These are phyloP conservation scores for Populus alba DNA, from an alignment of 345 rosid genomes.

Conservation along the genomic window DNA sequence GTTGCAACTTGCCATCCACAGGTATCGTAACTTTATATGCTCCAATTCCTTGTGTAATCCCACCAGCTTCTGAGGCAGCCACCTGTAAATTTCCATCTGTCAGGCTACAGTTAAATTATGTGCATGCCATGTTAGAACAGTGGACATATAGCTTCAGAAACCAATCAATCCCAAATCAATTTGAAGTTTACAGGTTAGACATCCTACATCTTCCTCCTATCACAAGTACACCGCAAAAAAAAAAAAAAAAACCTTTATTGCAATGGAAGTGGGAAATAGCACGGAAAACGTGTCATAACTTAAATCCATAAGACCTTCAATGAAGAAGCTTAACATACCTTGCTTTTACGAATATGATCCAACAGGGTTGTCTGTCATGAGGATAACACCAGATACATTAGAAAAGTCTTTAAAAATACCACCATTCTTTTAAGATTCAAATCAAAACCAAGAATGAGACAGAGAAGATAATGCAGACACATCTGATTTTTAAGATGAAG, in stretches of 20 bases:
- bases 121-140: conserved; percentile 4
- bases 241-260: too few species aligned
- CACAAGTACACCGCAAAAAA: neutral
- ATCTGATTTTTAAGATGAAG: neutral
- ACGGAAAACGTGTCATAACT: neutral
- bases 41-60: conserved; percentile 98
- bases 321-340: conserved; percentile 51
- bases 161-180: conserved; percentile 9
- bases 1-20: conserved; percentile 70
- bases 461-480: neutral
- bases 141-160: conserved; percentile 3
- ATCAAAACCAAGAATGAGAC: neutral
- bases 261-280: neutral
- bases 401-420: conserved; percentile 16
- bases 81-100: conserved; percentile 54
- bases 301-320: neutral
- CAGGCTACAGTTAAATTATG: conserved; percentile 23
- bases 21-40: conserved; percentile 83
- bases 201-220: neutral
- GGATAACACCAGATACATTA: conserved; percentile 31
- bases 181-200: neutral
- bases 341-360: conserved; percentile 89
- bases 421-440: neutral
- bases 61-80: conserved; percentile 96
- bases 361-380: conserved; percentile 86